Conservation (phyloP, 352 stramenopile species). For the Globisporangium iwayamae region DNA sequence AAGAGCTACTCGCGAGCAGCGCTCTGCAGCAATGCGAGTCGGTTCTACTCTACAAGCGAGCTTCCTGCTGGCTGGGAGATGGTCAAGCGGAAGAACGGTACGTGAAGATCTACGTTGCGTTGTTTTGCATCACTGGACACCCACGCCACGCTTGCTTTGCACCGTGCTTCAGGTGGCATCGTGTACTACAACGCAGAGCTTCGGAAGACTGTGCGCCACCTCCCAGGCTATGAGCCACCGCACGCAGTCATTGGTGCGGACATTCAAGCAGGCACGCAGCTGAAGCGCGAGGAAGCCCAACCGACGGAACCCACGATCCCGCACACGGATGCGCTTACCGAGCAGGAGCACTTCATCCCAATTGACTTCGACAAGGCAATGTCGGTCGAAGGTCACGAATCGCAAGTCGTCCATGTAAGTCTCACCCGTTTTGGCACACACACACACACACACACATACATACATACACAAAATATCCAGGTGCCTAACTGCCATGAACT, state of each 20-base stretch:
- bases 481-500: too few species aligned
- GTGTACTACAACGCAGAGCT: conserved; percentile 66
- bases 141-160: not conserved
- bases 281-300: conserved; percentile 10
- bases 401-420: conserved; percentile 78
- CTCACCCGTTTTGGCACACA: not conserved
- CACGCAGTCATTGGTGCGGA: not conserved
- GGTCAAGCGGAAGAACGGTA: conserved; percentile 60
- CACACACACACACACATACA: not conserved
- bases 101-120: not conserved
- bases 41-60: not conserved
- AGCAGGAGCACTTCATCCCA: conserved; percentile 66
- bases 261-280: not conserved
- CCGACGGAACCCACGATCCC: conserved; percentile 10
- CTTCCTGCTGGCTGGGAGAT: conserved; percentile 58
- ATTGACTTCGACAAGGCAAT: conserved; percentile 83
- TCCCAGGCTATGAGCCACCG: conserved; percentile 31
- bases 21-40: not conserved
- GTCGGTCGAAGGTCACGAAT: conserved; percentile 79
- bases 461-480: too few species aligned
- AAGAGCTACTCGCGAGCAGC: not conserved
- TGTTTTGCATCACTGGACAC: not conserved
- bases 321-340: conserved; percentile 31
- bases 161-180: conserved; percentile 33
- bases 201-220: conserved; percentile 53